Evolutionary conservation across 306 rosid genomes (phyloP), one percentile per base, ranked within the genome.

Genomic region (Boehmeria nivea): DNA sequence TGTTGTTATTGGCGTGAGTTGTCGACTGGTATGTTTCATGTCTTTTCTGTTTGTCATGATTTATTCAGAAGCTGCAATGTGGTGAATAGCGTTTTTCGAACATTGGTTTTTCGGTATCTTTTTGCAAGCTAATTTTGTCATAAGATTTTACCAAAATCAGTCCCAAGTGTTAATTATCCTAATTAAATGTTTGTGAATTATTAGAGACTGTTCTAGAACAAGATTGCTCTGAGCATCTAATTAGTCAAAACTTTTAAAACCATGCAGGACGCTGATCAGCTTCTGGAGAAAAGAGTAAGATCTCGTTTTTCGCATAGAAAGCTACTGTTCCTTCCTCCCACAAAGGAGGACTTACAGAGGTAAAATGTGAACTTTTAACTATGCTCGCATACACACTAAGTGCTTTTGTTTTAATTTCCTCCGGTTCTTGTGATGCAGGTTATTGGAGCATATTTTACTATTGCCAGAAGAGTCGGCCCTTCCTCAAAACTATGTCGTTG

Each of bases 281-380:
- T 87, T 59, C 72, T 91, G 65, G 96, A 91, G 63, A 91, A 91
- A 77, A 87, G 96, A 76, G 96, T 91, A 16, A 88, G 86, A 62
- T 84, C 98, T 72, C 96, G 93, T 20, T 91, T 91, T 75, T 91
- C 98, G 27, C 95, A 84, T 69, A 82, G 98, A 76, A 91, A 91
- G 77, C 67, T 80, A 40, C 33, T 91, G 67, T 87, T 87, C 73
- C 77, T 82, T 72, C 96, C 95, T 61, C 94, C 95, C 60, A 68
- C 83, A 22, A 45, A 55, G 27, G 95, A 82, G 31, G 89, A 87
- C 44, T 60, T 76, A 38, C 76, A 76, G 51, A 72, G 79, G 98
- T 84, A 72, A 26, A 22, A 50, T 27, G 57, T 53, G 24, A 20
- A 63, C 59, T 21, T 42, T 37, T 36, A 25, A 7, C 18, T 25